Conservation (phyloP, 163 green algal species). For the Smithsoniella earleae region DNA sequence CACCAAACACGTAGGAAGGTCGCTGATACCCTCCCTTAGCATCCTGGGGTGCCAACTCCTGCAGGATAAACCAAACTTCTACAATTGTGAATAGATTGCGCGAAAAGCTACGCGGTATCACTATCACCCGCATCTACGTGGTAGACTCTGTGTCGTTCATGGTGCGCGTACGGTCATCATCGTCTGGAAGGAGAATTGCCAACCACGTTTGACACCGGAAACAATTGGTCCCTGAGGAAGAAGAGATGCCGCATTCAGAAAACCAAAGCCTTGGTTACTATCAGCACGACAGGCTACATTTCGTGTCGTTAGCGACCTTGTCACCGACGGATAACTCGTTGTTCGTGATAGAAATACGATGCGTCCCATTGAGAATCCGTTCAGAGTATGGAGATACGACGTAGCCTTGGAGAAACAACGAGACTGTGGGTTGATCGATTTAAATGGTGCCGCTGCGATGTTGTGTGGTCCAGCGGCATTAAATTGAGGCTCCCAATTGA, state of each 20-base stretch:
- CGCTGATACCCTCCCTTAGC: slow-evolving; percentile 54
- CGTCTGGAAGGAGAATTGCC: slow-evolving; percentile 60
- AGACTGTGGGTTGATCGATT: no score
- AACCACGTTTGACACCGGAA: slow-evolving; percentile 53
- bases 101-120: not conserved
- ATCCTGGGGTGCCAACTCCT: slow-evolving; percentile 71
- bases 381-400: no score
- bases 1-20: slow-evolving; percentile 50
- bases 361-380: no score
- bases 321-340: no score
- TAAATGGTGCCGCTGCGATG: no score
- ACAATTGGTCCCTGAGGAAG: slow-evolving; percentile 1
- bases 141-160: no score
- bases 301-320: no score
- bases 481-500: no score
- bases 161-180: slow-evolving; percentile 49
- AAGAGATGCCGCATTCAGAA: slow-evolving; percentile 16
- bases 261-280: not conserved
- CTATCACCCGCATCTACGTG: not conserved
- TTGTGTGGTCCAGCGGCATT: no score
- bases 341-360: no score
- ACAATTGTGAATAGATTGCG: not conserved
- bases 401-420: no score
- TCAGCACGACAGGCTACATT: no score
- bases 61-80: not conserved